Percentiles rank a stretch among this genome's conserved stretches.
Evolutionary conservation across 176 grass and related monocot genomes (phyloP).

Genomic region (Hordeum marinum): DNA sequence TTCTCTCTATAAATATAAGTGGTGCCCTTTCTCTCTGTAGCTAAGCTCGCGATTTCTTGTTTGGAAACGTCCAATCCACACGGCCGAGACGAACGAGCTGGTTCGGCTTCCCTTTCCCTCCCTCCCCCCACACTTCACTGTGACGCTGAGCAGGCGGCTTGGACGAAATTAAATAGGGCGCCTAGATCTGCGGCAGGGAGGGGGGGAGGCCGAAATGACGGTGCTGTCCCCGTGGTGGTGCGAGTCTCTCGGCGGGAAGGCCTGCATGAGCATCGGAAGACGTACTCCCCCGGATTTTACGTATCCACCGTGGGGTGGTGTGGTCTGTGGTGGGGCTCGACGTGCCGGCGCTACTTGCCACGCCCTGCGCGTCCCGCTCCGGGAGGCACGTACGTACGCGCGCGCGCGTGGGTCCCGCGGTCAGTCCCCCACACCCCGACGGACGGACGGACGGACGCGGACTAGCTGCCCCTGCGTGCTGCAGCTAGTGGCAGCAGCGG

Average conservation of each 20-base stretch:
- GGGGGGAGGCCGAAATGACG: not conserved
- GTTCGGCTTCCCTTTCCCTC: not conserved
- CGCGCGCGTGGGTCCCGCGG: not conserved
- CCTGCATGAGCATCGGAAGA: not conserved
- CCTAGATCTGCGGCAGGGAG: conserved; percentile 31
- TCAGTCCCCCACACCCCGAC: not conserved
- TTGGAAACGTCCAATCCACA: conserved; percentile 48
- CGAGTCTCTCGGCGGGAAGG: too few relatives aligned
- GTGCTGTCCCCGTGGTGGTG: not conserved
- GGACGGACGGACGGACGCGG: not conserved
- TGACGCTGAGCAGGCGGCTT: not conserved
- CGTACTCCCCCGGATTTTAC: conserved; percentile 55
- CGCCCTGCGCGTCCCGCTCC: not conserved
- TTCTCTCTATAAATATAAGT: not conserved
- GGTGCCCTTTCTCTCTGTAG: not conserved
- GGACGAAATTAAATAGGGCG: conserved; percentile 29
- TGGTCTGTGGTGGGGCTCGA: not conserved
- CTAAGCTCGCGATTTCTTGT: not conserved
- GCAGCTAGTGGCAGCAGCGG: not conserved
- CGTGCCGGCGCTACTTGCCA: not conserved
- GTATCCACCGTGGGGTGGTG: conserved; percentile 17
- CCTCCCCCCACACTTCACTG: too few relatives aligned
- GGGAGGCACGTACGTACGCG: not conserved
- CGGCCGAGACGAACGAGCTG: conserved; percentile 5
- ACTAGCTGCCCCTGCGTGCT: not conserved